Percentiles rank a stretch among this genome's conserved stretches.
phyloP scores from a whole-genome alignment of 1,284 basidiomycete species.

The Ganoderma boninense region DNA sequence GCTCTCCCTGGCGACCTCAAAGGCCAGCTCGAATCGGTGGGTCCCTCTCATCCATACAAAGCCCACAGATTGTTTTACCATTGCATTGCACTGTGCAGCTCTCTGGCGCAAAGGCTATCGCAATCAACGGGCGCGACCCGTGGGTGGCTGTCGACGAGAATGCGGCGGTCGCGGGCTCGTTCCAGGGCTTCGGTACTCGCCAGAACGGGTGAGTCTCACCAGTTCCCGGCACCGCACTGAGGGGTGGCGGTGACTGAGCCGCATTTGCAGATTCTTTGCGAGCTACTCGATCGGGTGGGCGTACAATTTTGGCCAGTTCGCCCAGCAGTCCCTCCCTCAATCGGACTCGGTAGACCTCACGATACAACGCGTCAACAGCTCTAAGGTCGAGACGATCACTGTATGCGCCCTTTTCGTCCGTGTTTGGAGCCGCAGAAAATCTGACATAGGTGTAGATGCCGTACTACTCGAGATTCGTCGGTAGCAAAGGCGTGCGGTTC shows the following conservation, averaged over 20 bases:
- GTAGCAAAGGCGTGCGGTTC: conserved; percentile 52
- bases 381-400: conserved; percentile 51
- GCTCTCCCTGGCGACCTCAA: conserved; percentile 56
- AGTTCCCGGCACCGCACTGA: no score
- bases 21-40: conserved; percentile 56
- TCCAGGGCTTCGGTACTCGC: conserved; percentile 57
- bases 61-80: not conserved
- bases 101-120: conserved; percentile 60
- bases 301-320: conserved; percentile 71
- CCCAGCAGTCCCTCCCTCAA: conserved; percentile 64
- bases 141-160: conserved; percentile 61
- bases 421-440: not conserved
- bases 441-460: conserved; percentile 50
- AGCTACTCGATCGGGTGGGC: conserved; percentile 57
- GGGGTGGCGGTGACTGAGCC: not conserved
- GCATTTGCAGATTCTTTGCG: conserved; percentile 46
- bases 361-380: conserved; percentile 55
- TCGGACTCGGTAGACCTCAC: conserved; percentile 58
- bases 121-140: conserved; percentile 62
- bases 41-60: conserved; percentile 22
- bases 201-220: conserved; percentile 47
- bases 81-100: conserved; percentile 44
- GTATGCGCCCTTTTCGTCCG: conserved; percentile 39
- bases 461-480: conserved; percentile 60
- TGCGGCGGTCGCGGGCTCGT: conserved; percentile 52